Conservation (phyloP, 202 grass and related monocot genomes). For the Schoenoplectus triqueter region DNA sequence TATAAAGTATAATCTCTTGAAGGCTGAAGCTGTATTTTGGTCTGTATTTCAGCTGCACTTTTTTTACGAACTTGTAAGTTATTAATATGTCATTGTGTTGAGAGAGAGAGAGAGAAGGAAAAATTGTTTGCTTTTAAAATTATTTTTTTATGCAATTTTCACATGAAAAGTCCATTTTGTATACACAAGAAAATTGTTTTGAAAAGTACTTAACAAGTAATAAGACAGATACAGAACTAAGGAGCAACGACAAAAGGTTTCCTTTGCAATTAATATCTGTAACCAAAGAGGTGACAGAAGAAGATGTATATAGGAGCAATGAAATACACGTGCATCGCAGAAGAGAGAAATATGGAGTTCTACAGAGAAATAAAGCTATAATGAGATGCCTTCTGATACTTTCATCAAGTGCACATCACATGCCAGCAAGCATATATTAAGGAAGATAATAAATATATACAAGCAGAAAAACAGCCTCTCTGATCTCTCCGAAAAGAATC, state of each 20-base stretch:
- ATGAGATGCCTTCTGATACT: conserved; percentile 5
- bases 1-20: background rate
- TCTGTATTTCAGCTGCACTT: background rate
- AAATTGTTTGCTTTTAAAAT: too few relatives aligned
- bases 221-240: background rate
- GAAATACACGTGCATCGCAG: conserved; percentile 5
- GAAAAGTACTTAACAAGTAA: background rate
- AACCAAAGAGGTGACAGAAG: background rate
- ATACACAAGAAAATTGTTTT: conserved; percentile 11
- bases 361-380: background rate
- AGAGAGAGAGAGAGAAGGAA: too few relatives aligned
- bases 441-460: background rate
- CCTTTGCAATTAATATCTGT: background rate
- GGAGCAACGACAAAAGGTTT: background rate
- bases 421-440: conserved; percentile 25
- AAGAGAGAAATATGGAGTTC: conserved; percentile 27
- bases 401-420: conserved; percentile 42
- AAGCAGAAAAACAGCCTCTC: background rate
- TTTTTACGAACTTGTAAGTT: background rate
- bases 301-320: background rate
- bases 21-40: background rate
- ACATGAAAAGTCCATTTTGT: background rate
- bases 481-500: conserved; percentile 3
- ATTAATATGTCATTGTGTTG: too few relatives aligned
- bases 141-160: background rate